Evolutionary conservation across 2,329 filamentous ascomycete species (phyloP).

Genomic region (Colletotrichum caudatum): DNA sequence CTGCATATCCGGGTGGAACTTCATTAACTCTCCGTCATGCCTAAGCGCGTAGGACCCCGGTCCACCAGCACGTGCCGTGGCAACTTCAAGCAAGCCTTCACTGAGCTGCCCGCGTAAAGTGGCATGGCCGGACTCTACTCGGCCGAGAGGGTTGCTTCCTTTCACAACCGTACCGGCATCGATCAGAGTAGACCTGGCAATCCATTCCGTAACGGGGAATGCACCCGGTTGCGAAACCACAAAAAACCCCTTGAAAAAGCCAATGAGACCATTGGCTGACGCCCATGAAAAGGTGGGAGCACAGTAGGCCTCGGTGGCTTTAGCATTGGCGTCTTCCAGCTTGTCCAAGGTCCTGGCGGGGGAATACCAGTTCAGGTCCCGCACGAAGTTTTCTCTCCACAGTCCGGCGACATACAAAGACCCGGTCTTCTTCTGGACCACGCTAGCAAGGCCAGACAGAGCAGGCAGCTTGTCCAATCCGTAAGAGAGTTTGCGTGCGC

Average conservation of each 20-base stretch:
- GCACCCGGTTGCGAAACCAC: neutral
- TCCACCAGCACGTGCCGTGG: neutral
- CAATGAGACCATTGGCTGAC: neutral
- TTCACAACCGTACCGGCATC: neutral
- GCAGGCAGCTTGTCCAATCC: constrained; percentile 2
- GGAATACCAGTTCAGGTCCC: neutral
- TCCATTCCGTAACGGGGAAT: neutral
- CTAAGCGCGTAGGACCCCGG: neutral
- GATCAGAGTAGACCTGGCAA: neutral
- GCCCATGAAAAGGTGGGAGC: neutral
- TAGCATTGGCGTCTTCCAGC: neutral
- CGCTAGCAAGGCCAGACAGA: neutral
- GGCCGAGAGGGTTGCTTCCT: neutral
- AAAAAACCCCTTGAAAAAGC: constrained; percentile 1
- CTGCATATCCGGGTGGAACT: neutral
- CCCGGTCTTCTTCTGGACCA: neutral
- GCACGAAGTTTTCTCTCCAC: neutral
- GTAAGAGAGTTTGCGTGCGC: neutral
- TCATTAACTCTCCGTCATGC: neutral
- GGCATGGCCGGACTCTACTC: neutral
- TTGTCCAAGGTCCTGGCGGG: neutral
- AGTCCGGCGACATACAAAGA: neutral
- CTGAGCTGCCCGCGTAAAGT: neutral
- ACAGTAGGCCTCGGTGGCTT: neutral
- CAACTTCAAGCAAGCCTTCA: neutral